Conservation (phyloP, 176 grass and related monocot genomes). For the Aegilops longissima region DNA sequence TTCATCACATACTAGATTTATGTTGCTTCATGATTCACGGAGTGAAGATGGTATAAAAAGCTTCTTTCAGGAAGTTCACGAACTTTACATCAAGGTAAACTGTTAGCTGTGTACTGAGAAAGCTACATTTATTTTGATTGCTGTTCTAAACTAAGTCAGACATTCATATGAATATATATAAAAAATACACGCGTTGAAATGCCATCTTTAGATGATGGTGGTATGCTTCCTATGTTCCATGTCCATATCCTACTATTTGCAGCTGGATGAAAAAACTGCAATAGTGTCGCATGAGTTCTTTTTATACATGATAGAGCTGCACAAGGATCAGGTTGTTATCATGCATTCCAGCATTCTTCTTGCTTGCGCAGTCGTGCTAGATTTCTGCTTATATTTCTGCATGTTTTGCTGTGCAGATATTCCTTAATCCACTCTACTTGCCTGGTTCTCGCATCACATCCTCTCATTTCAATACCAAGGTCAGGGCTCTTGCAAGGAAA, state of each 20-base stretch:
- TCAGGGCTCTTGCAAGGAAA: constrained; percentile 79
- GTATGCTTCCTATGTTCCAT: neutral
- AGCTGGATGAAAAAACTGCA: neutral
- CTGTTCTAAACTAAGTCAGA: neutral
- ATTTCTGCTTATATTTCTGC: neutral
- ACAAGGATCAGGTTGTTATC: neutral
- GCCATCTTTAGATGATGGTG: neutral
- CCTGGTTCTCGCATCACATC: constrained; percentile 78
- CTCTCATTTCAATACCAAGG: constrained; percentile 76
- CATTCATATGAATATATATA: neutral
- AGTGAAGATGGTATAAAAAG: constrained; percentile 81
- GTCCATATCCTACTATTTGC: neutral
- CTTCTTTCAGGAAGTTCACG: constrained; percentile 91
- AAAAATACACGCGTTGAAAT: neutral
- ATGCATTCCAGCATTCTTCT: neutral
- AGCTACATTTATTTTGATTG: neutral
- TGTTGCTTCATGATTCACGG: constrained; percentile 81
- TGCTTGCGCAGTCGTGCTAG: neutral
- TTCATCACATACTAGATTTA: constrained; percentile 75
- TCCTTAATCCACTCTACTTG: constrained; percentile 72
- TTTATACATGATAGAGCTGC: neutral
- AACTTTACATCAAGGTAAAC: constrained; percentile 88
- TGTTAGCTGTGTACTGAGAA: neutral
- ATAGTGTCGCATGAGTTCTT: neutral
- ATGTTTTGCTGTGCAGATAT: constrained; percentile 37